Evolutionary conservation across 768 basidiomycete species (phyloP), one percentile per base, ranked within the genome.

Genomic region (Sarcomyxa edulis): DNA sequence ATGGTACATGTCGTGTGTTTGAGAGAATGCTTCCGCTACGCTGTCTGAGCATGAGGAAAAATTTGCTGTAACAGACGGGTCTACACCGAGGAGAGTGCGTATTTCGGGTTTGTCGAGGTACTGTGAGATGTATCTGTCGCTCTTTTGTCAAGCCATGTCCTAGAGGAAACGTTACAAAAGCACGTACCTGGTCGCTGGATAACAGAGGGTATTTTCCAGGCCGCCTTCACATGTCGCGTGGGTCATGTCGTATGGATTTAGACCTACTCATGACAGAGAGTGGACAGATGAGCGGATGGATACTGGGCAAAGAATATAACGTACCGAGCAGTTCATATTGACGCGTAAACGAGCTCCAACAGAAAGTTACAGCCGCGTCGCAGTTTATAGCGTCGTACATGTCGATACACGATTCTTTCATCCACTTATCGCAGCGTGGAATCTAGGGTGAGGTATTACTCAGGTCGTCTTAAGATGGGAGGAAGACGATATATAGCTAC

Each of bases 221-320:
- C 58, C 51, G 41, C 78, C 71, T 45, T 72, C 69, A 40, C 83
- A 86, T n/a, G 22, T 64, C 56, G 49, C 71, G 70, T 50, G 72
- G 80, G 35, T n/a, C n/a, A 90, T 72, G 49, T 90, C 84, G 51
- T 90, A 88, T 1, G 73, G 75, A 51, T 80, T 79, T 54, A 61
- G 59, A 10, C 65, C 69, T 68, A 50, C 61, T 37, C 48, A 66
- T 72, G 22, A 62, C 60, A n/a, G 56, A 56, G 49, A 71, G 10
- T 66, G 25, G 54, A 51, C 6, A 65, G 65, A 31, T 66, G 55
- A 24, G 45, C 45, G 12, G 50, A 48, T 20, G 14, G 37, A 14
- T 23, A 0, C 8, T 33, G 27, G 6, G 25, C 21, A 4, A 30
- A 11, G 14, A 20, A 12, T 7, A 15, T 11, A 7, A 31, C 71